Evolutionary conservation across 169 alveolate species (phyloP).

Genomic region (Amoebophrya sp.): DNA sequence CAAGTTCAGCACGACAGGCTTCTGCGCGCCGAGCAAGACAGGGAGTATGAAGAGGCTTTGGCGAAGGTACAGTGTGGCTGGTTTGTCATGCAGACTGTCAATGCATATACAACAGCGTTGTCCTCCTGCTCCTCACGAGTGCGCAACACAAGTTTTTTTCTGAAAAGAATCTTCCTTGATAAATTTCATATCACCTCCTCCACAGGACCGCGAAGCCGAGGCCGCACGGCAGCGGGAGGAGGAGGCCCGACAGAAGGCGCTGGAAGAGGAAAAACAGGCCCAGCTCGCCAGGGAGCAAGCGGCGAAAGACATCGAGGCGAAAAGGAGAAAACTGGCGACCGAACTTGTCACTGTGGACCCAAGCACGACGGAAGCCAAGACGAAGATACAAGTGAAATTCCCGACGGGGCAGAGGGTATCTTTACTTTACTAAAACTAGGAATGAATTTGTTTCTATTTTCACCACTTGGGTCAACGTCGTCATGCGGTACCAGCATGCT

Average conservation of each 20-base stretch:
- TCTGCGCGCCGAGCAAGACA: neutral
- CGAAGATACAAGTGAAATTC: conserved; percentile 2
- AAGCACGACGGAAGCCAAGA: neutral
- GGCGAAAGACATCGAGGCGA: neutral
- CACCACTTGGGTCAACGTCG: too few relatives aligned
- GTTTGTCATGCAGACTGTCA: too few relatives aligned
- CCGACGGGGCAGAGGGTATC: neutral
- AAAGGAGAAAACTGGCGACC: neutral
- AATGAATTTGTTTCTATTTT: too few relatives aligned
- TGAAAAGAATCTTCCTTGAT: too few relatives aligned
- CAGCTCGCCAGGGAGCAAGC: neutral
- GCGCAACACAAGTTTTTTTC: too few relatives aligned
- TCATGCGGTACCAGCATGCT: too few relatives aligned
- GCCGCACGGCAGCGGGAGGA: neutral
- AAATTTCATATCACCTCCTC: too few relatives aligned
- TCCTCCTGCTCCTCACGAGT: too few relatives aligned
- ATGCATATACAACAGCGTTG: too few relatives aligned
- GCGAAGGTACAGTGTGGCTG: too few relatives aligned
- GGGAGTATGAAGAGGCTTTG: neutral
- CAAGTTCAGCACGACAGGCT: neutral
- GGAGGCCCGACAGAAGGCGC: conserved; percentile 22
- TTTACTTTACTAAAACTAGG: too few relatives aligned
- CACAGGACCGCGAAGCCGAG: conserved; percentile 12
- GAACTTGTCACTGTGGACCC: neutral
- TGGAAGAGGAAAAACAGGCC: neutral